These are phyloP conservation scores for Zopfia rhizophila DNA, from an alignment of 2,329 filamentous ascomycete genomes.

Conservation along the genomic window DNA sequence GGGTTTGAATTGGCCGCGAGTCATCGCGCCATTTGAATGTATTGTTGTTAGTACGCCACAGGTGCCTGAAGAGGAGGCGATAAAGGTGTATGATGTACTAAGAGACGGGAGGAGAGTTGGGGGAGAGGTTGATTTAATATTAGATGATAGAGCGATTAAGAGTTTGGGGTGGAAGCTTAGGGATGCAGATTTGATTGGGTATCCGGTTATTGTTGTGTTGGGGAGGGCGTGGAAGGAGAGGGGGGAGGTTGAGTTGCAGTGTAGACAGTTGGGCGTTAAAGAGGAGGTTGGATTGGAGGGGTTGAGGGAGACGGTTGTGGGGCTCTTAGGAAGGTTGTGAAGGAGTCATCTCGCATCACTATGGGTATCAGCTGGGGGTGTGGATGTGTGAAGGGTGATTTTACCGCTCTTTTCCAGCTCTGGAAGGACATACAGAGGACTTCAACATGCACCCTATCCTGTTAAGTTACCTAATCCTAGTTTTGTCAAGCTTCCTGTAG, in stretches of 20 bases:
- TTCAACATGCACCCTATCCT: too few relatives aligned
- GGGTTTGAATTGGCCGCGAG: constrained; percentile 86
- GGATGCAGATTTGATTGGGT: constrained; percentile 90
- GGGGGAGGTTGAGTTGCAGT: constrained; percentile 79
- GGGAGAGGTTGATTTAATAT: constrained; percentile 34
- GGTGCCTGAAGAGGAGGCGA: constrained; percentile 60
- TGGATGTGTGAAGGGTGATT: too few relatives aligned
- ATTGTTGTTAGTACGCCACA: constrained; percentile 68
- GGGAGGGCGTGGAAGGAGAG: constrained; percentile 60
- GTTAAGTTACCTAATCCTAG: too few relatives aligned
- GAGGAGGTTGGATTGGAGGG: constrained; percentile 65
- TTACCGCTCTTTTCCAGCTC: too few relatives aligned
- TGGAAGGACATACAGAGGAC: too few relatives aligned
- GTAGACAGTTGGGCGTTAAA: constrained; percentile 72
- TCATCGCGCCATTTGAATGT: constrained; percentile 85
- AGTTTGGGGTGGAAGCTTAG: constrained; percentile 84
- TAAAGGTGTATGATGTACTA: constrained; percentile 72
- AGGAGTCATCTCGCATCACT: too few relatives aligned
- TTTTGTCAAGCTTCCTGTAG: too few relatives aligned
- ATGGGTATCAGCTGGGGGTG: too few relatives aligned
- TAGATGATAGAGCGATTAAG: constrained; percentile 60
- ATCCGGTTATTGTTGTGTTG: constrained; percentile 83
- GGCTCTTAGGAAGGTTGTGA: constrained; percentile 65
- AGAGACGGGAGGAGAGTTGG: constrained; percentile 7
- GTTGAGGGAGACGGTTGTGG: constrained; percentile 59